Evolutionary conservation across 1,284 basidiomycete species (phyloP), one percentile per base, ranked within the genome.

Genomic region (Jaminaea rosea): DNA sequence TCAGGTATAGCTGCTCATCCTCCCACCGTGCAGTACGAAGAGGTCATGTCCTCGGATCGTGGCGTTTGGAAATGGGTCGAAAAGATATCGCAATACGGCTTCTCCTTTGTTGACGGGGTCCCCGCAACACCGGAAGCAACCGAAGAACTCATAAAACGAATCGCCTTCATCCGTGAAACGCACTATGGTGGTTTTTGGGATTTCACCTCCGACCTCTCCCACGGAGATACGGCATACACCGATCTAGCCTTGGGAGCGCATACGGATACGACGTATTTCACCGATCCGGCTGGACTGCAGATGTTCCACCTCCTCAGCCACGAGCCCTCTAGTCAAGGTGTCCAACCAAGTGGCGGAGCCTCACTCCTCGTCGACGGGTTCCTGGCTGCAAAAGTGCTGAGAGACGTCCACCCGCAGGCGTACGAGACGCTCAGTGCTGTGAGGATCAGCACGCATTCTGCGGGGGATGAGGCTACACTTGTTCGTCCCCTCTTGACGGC

Each of bases 101-200:
- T 97, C 74, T 89, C 85, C 50, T 88, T 96, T 60, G 80, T 96
- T 4, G 78, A 82, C 7, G 87, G 84, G 10, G 86, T 94, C 2
- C 89, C 91, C 2, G 74, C 80, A 0, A 88, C 85, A 0, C 80
- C 86, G 1, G 84, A 89, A 69, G 87, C 84, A 1, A 98, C 93
- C 0, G 88, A 97, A 70, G 78, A 80, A 50, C 78, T 96, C 0
- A 80, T 84, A 1, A 76, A 81, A 44, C 80, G 85, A 17, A 91
- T 97, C 62, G 84, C 83, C 0, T 88, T 87, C 68, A 92, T 97
- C 53, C 82, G 92, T 42, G 84, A 93, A 73, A 96, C 93, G 0
- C 92, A 96, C 69, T 97, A 91, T 85, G 69, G 58, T 28, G 83
- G 84, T 46, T 93, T 97, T 75, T 98, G 93, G 92, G 89, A 96